Evolutionary conservation across 1,284 basidiomycete genomes (phyloP).

Genomic region (Ceraceosorus guamensis): DNA sequence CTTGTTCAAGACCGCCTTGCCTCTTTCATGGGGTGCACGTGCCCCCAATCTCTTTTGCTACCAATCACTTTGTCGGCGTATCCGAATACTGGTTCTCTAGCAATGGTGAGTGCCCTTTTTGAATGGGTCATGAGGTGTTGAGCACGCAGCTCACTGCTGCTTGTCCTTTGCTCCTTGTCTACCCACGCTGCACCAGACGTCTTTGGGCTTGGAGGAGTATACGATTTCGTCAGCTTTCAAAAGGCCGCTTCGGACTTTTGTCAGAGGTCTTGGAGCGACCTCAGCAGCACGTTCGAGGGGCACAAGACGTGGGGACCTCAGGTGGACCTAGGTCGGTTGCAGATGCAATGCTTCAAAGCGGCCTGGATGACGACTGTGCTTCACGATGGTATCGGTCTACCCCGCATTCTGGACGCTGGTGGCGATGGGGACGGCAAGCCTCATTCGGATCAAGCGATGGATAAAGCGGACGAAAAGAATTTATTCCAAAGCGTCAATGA

Average conservation of each 20-base stretch:
- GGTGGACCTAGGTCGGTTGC: constrained; percentile 73
- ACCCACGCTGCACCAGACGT: constrained; percentile 55
- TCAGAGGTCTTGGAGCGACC: constrained; percentile 66
- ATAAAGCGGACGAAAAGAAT: constrained; percentile 36
- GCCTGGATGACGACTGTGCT: constrained; percentile 95
- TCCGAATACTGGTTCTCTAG: constrained; percentile 99
- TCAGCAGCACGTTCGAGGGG: constrained; percentile 63
- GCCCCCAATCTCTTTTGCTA: constrained; percentile 67
- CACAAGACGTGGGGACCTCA: constrained; percentile 55
- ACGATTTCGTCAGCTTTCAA: constrained; percentile 93
- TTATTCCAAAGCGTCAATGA: constrained; percentile 85
- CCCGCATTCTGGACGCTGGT: constrained; percentile 69
- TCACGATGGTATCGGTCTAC: constrained; percentile 91
- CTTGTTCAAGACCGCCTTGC: constrained; percentile 77
- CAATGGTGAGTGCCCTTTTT: constrained; percentile 56
- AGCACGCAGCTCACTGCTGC: too few relatives aligned
- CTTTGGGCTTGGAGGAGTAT: constrained; percentile 85
- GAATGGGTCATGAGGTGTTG: too few relatives aligned
- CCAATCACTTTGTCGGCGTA: constrained; percentile 89
- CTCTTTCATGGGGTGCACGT: constrained; percentile 96
- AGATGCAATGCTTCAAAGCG: constrained; percentile 99
- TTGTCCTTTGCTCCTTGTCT: not conserved
- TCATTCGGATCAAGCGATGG: constrained; percentile 34
- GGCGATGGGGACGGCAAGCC: constrained; percentile 33
- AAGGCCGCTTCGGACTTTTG: constrained; percentile 84